Conservation (phyloP, 2,329 filamentous ascomycete species). For the Botrytis hyacinthi region DNA sequence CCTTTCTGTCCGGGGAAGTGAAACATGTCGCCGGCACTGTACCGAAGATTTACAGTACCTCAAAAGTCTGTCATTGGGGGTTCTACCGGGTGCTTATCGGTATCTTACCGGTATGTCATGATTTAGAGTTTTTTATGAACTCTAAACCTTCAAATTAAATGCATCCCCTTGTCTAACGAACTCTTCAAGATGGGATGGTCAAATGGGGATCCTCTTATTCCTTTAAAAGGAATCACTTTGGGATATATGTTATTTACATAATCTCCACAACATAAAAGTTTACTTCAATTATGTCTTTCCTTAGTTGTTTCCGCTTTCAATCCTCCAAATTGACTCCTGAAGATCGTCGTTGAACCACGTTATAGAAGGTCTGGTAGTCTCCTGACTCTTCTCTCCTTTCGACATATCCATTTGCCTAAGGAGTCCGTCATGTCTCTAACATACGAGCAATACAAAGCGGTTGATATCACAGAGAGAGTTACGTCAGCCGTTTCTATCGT, state of each 20-base stretch:
- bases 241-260: background rate
- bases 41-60: background rate
- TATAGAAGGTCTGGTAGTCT: slow-evolving; percentile 12
- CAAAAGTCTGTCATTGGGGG: background rate
- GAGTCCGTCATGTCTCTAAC: slow-evolving; percentile 8
- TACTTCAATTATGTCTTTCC: background rate
- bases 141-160: background rate
- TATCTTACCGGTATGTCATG: background rate
- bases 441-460: slow-evolving; percentile 11
- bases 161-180: background rate
- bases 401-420: background rate
- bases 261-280: slow-evolving; percentile 8
- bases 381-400: background rate
- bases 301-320: background rate
- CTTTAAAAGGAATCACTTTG: background rate
- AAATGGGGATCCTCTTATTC: background rate
- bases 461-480: slow-evolving; percentile 25
- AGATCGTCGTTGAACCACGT: slow-evolving; percentile 9
- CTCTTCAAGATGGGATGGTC: background rate
- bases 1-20: slow-evolving; percentile 2
- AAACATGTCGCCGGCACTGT: slow-evolving; percentile 5
- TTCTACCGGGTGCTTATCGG: background rate
- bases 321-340: background rate
- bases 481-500: slow-evolving; percentile 52
- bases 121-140: background rate